Percentiles rank a stretch among this genome's conserved stretches.
These are phyloP conservation scores for Cyclostephanos tholiformis DNA, from an alignment of 108 stramenopile genomes.

Conservation along the genomic window DNA sequence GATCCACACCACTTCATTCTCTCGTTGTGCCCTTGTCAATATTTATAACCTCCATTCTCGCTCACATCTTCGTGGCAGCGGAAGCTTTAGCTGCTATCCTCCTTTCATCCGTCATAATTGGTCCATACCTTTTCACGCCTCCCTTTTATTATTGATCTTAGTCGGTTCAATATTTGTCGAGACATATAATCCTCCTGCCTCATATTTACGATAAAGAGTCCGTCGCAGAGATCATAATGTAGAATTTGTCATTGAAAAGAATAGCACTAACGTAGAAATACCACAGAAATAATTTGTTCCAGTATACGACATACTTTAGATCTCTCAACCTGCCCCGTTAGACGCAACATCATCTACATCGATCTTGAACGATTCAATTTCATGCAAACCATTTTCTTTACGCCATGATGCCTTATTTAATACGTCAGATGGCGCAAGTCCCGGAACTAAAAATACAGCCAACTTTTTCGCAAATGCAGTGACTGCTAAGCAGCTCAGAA, in stretches of 20 bases:
- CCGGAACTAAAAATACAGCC: constrained; percentile 39
- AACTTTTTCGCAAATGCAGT: constrained; percentile 38
- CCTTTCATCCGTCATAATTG: not conserved
- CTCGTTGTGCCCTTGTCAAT: too few relatives aligned
- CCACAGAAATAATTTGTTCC: too few relatives aligned
- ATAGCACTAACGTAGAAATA: not conserved
- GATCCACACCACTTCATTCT: too few relatives aligned
- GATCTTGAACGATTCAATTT: not conserved
- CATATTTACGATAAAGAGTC: not conserved
- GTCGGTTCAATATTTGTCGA: not conserved
- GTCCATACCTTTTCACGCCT: not conserved
- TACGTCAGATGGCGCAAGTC: constrained; percentile 64
- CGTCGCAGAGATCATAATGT: not conserved
- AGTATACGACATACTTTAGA: not conserved
- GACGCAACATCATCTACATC: not conserved
- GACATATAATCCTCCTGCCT: not conserved
- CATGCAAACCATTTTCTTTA: not conserved
- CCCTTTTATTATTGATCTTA: not conserved
- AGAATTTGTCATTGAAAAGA: not conserved
- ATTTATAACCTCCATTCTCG: too few relatives aligned
- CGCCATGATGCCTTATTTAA: constrained; percentile 40
- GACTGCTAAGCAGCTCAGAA: constrained; percentile 22
- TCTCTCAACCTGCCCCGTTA: not conserved
- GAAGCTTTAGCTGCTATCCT: not conserved
- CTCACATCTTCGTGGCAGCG: too few relatives aligned